phyloP scores from a whole-genome alignment of 1,284 basidiomycete species.

The Malassezia furfur region DNA sequence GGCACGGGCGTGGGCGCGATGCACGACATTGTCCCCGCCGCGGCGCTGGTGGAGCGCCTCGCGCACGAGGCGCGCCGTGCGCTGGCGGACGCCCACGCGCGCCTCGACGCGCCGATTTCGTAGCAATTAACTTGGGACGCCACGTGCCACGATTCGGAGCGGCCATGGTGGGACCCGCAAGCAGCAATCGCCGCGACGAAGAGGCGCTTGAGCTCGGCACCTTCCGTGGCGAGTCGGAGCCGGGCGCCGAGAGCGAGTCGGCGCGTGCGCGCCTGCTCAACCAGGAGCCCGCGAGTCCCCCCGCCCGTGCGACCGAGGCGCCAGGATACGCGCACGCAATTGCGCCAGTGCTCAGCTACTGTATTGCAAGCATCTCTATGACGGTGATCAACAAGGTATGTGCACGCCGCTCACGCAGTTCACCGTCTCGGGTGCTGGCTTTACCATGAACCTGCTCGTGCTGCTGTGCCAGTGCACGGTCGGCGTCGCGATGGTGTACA shows the following conservation, averaged over 20 bases:
- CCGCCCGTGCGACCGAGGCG: neutral
- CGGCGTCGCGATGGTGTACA: slow-evolving; percentile 66
- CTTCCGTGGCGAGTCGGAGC: slow-evolving; percentile 1
- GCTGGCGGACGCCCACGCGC: neutral
- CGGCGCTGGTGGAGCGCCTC: slow-evolving; percentile 21
- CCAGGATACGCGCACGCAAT: slow-evolving; percentile 49
- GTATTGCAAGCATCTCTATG: slow-evolving; percentile 89
- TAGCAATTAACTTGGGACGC: neutral
- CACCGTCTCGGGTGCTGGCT: slow-evolving; percentile 82
- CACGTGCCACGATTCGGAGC: neutral
- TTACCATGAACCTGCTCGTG: slow-evolving; percentile 94
- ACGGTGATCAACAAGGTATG: slow-evolving; percentile 79
- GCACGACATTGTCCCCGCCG: slow-evolving; percentile 24
- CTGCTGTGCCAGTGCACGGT: slow-evolving; percentile 72
- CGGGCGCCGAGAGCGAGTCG: slow-evolving; percentile 10
- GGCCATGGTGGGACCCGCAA: neutral
- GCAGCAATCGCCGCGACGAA: neutral
- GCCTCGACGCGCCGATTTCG: neutral
- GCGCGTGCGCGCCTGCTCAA: slow-evolving; percentile 4
- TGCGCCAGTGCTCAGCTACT: slow-evolving; percentile 78
- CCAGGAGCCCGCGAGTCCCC: neutral
- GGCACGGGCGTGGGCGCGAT: slow-evolving; percentile 40
- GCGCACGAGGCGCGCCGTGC: neutral
- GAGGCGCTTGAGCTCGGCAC: slow-evolving; percentile 12
- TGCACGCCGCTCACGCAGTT: slow-evolving; percentile 52